Percentiles rank a stretch among this genome's conserved stretches.
Evolutionary conservation across 208 protist species (phyloP).

Genomic region (Leishmania major): DNA sequence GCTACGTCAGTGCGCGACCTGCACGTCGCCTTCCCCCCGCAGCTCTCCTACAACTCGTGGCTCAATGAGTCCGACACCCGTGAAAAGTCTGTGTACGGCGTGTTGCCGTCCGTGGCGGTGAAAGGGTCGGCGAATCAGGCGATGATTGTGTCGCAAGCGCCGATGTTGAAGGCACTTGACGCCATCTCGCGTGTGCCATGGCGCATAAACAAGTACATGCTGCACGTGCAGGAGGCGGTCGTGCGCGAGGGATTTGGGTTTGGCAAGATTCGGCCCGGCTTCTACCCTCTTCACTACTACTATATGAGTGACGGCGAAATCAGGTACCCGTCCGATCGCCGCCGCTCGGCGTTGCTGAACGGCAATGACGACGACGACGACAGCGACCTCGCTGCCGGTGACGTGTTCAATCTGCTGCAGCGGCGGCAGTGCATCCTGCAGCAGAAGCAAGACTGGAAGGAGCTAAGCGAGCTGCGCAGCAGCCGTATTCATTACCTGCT

Average conservation of each 20-base stretch:
- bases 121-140: constrained; percentile 89
- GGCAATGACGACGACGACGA: constrained; percentile 33
- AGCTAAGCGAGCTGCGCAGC: constrained; percentile 79
- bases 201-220: constrained; percentile 93
- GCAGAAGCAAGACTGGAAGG: constrained; percentile 80
- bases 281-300: constrained; percentile 90
- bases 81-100: constrained; percentile 91
- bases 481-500: constrained; percentile 91
- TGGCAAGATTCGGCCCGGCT: constrained; percentile 87
- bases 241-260: constrained; percentile 93
- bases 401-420: constrained; percentile 75
- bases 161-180: constrained; percentile 92
- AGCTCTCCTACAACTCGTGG: constrained; percentile 92
- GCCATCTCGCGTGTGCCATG: constrained; percentile 91
- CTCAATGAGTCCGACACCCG: constrained; percentile 88
- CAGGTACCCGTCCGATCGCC: constrained; percentile 39
- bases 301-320: constrained; percentile 67
- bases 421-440: constrained; percentile 68
- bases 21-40: constrained; percentile 85
- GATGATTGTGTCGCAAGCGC: constrained; percentile 91
- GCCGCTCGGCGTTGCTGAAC: neutral
- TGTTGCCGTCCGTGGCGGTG: constrained; percentile 88
- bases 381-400: constrained; percentile 23
- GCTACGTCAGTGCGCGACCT: constrained; percentile 73
- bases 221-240: constrained; percentile 93